Conservation (phyloP, 176 grass and related monocot species). For the Paspalum vaginatum region DNA sequence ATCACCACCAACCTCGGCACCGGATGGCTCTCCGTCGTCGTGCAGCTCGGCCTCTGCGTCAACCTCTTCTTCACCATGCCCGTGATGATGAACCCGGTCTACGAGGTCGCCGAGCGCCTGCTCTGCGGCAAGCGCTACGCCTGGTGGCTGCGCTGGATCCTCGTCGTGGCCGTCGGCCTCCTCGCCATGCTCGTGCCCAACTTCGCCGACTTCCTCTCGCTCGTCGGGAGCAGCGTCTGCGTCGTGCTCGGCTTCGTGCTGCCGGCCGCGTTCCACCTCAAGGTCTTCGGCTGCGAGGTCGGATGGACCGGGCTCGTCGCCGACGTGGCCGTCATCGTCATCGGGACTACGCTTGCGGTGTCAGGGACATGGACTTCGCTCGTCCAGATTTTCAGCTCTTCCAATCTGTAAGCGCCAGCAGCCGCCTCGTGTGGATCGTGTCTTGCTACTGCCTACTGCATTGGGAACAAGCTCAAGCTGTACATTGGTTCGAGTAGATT, state of each 20-base stretch:
- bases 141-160: slow-evolving; percentile 80
- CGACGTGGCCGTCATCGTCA: slow-evolving; percentile 57
- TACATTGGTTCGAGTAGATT: slow-evolving; percentile 15
- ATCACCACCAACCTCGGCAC: slow-evolving; percentile 93
- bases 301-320: slow-evolving; percentile 37
- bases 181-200: slow-evolving; percentile 84
- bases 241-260: slow-evolving; percentile 87
- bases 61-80: slow-evolving; percentile 99
- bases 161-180: slow-evolving; percentile 68
- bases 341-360: slow-evolving; percentile 57
- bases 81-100: slow-evolving; percentile 97
- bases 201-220: slow-evolving; percentile 91
- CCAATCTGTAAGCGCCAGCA: slow-evolving; percentile 36
- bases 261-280: slow-evolving; percentile 85
- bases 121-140: slow-evolving; percentile 72
- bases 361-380: slow-evolving; percentile 95
- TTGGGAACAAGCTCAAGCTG: slow-evolving; percentile 2
- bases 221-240: slow-evolving; percentile 96
- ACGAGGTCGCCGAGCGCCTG: slow-evolving; percentile 89
- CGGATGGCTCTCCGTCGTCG: slow-evolving; percentile 73
- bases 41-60: slow-evolving; percentile 93
- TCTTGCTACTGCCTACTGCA: not conserved
- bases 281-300: slow-evolving; percentile 64
- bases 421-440: not conserved
- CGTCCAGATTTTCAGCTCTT: slow-evolving; percentile 63